Base-by-base conservation (phyloP, 2,329 filamentous ascomycete genomes). In the Phialemonium atrogriseum region DNA sequence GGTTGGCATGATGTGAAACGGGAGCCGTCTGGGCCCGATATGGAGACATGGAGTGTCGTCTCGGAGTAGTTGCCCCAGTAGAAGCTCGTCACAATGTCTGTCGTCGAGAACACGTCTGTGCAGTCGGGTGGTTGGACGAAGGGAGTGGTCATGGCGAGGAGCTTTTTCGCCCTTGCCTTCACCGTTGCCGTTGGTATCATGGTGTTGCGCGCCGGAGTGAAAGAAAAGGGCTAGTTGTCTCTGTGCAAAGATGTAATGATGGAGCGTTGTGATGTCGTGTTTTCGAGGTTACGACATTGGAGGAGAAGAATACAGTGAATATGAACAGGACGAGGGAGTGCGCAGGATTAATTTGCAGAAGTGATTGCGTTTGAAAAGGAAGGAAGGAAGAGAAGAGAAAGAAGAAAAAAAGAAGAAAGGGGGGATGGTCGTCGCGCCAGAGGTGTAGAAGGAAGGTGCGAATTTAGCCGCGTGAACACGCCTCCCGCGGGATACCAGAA, bases 81-180 rank as follows among this genome's bases (percentile, higher is more conserved):
- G 27, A 8, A 16, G 27, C 16, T 30, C 23, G n/a, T 25, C 12
- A 20, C n/a, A 18, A 16, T 23, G 23, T 27, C 28, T 21, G 33
- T 24, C 28, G 33, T 31, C 24, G 28, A 31, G 17, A 35, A 22
- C 20, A 31, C 16, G 18, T 27, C 27, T 17, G 28, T 31, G 22
- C 33, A 35, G 33, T 28, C 31, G 23, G 27, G 16, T 9, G 33
- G 33, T 16, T 35, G 33, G 19, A 28, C 15, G 33, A 35, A 35
- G 18, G 33, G 33, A 19, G 33, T 35, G 10, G 24, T 19, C 13
- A 35, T 31, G 33, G 23, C 28, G 22, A 35, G 28, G 18, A 31
- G n/a, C n/a, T n/a, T n/a, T n/a, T n/a, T n/a, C n/a, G n/a, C n/a
- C n/a, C n/a, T n/a, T n/a, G n/a, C n/a, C n/a, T n/a, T n/a, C n/a